Percentiles rank a stretch among this genome's conserved stretches.
Conservation (phyloP, 768 basidiomycete species). For the Kwoniella heveanensis region DNA sequence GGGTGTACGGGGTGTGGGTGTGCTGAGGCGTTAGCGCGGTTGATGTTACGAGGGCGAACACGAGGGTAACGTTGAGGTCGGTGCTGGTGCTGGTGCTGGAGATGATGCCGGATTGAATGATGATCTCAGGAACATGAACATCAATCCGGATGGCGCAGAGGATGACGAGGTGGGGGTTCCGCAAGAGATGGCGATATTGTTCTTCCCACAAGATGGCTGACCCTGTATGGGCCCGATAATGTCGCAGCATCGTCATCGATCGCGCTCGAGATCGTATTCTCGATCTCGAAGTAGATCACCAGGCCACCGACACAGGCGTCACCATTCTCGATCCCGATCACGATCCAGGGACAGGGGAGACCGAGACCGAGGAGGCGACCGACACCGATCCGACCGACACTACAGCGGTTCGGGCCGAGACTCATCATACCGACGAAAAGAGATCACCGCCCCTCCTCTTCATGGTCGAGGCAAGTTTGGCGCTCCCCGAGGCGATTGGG, state of each 20-base stretch:
- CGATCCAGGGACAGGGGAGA: slow-evolving; percentile 57
- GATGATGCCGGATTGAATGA: not conserved
- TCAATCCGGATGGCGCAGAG: not conserved
- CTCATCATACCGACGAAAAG: slow-evolving; percentile 3
- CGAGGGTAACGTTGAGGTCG: slow-evolving; percentile 3
- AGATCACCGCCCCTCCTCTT: not conserved
- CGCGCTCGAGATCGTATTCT: slow-evolving; percentile 64
- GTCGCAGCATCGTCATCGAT: slow-evolving; percentile 45
- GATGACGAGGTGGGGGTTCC: slow-evolving; percentile 13
- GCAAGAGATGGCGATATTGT: slow-evolving; percentile 6
- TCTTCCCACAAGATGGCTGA: not conserved
- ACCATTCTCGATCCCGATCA: slow-evolving; percentile 63
- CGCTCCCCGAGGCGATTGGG: slow-evolving; percentile 12
- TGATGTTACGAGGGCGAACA: not conserved
- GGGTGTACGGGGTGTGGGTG: slow-evolving; percentile 7
- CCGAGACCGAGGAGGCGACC: slow-evolving; percentile 21
- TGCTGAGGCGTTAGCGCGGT: slow-evolving; percentile 14
- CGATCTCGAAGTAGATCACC: slow-evolving; percentile 42
- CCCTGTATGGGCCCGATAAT: not conserved
- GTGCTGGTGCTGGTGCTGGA: not conserved
- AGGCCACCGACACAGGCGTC: slow-evolving; percentile 29
- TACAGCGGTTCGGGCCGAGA: slow-evolving; percentile 3
- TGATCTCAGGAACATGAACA: not conserved
- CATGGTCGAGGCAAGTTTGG: slow-evolving; percentile 3
- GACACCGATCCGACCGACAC: slow-evolving; percentile 56